These are phyloP conservation scores for Hippophae rhamnoides DNA, from an alignment of 306 rosid species.

Conservation along the genomic window DNA sequence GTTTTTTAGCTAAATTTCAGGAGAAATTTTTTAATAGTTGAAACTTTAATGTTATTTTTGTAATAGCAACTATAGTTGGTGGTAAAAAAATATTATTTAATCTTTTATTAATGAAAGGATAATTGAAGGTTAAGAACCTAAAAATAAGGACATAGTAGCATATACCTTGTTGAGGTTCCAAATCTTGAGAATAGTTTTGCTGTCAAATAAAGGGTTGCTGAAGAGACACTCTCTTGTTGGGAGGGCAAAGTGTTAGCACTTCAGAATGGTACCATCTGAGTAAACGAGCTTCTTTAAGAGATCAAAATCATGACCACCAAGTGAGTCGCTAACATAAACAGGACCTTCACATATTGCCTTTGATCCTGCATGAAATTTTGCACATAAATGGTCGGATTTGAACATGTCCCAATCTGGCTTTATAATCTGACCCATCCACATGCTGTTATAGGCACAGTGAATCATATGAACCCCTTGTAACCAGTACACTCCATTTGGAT, in stretches of 20 bases:
- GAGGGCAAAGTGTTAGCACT: slow-evolving; percentile 62
- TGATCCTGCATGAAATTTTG: slow-evolving; percentile 81
- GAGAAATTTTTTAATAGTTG: too few relatives aligned
- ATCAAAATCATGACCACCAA: slow-evolving; percentile 65
- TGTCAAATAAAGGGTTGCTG: slow-evolving; percentile 69
- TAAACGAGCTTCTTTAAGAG: slow-evolving; percentile 67
- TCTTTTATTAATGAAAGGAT: too few relatives aligned
- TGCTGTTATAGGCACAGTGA: slow-evolving; percentile 78
- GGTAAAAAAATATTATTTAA: too few relatives aligned
- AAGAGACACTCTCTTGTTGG: slow-evolving; percentile 87
- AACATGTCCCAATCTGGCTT: slow-evolving; percentile 98
- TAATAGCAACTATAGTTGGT: too few relatives aligned
- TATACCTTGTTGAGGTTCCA: slow-evolving; percentile 81
- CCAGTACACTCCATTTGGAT: slow-evolving; percentile 81
- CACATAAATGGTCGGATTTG: slow-evolving; percentile 76
- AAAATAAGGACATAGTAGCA: too few relatives aligned
- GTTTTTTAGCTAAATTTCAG: too few relatives aligned
- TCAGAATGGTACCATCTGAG: slow-evolving; percentile 72
- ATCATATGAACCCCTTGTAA: slow-evolving; percentile 88
- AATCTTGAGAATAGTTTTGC: slow-evolving; percentile 56
- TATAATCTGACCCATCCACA: slow-evolving; percentile 93
- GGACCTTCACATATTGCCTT: slow-evolving; percentile 84
- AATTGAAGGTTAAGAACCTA: too few relatives aligned
- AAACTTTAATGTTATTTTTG: too few relatives aligned
- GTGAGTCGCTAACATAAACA: slow-evolving; percentile 61